Evolutionary conservation across 2,329 filamentous ascomycete species (phyloP).

Genomic region (Exophiala sp.): DNA sequence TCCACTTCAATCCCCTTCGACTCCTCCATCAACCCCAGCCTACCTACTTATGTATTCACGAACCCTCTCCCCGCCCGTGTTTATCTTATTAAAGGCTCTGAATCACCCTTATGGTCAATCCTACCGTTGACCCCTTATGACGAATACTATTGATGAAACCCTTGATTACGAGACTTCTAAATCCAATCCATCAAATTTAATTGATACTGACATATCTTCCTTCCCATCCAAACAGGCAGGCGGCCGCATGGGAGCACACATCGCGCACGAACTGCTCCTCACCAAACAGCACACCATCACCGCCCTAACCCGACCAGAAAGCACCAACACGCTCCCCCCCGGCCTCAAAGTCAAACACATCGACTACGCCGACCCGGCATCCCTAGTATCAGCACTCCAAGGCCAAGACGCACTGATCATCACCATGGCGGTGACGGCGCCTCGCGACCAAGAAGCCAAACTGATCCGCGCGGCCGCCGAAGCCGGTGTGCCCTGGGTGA

Average conservation of each 20-base stretch:
- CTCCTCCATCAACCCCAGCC: background rate
- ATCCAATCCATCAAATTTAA: too few species aligned
- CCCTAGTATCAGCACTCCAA: slow-evolving; percentile 46
- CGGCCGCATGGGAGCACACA: slow-evolving; percentile 43
- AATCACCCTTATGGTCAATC: too few species aligned
- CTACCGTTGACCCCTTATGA: too few species aligned
- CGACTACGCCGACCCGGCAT: slow-evolving; percentile 44
- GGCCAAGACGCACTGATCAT: slow-evolving; percentile 56
- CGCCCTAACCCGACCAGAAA: slow-evolving; percentile 46
- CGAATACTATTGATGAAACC: too few species aligned
- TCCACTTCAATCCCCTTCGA: too few species aligned
- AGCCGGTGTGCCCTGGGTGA: slow-evolving; percentile 50
- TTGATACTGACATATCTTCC: background rate
- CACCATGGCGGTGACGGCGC: slow-evolving; percentile 45
- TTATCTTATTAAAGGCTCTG: too few species aligned
- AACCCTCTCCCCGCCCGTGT: too few species aligned
- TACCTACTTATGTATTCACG: background rate
- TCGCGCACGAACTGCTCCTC: slow-evolving; percentile 37
- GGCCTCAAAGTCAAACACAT: slow-evolving; percentile 35
- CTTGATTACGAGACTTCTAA: too few species aligned
- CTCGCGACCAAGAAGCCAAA: slow-evolving; percentile 44
- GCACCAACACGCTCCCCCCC: slow-evolving; percentile 40
- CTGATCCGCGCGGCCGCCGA: slow-evolving; percentile 51
- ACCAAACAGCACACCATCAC: slow-evolving; percentile 49
- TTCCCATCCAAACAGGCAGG: slow-evolving; percentile 38